Evolutionary conservation across 441 rosid species (phyloP), one percentile per base, ranked within the genome.

Genomic region (Syzygium malaccense): DNA sequence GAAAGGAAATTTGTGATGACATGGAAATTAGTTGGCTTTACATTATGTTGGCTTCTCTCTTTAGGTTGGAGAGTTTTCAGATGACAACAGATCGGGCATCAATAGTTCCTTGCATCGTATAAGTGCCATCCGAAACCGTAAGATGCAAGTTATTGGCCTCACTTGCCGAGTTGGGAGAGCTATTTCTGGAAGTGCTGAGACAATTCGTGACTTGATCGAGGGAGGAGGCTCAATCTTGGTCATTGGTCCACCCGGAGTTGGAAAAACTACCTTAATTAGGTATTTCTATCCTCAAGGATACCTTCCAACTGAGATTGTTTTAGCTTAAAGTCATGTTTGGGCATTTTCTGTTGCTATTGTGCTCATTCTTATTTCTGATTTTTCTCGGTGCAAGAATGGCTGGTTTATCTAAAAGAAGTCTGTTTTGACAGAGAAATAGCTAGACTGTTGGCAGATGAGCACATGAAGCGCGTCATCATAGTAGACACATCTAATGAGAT

Each of bases 231-330:
- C 99, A 37, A 95, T 97, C 90, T 93, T 97, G 94, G 97, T 96
- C 89, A 96, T 97, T 14, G 99, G 99, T 87, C 96, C 95, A 87
- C 99, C 99, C 19, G 99, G 99, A 85, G 99, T 97, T 85, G 99
- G 99, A 88, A 97, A 97, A 94, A 97, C 99, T 57, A 97, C 99
- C 86, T 93, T 97, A 85, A 97, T 97, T 92, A 95, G 99, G 99
- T 96, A 93, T 56, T 86, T 30, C 78, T 37, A 53, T 64, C n/a
- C 89, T 32, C 53, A 49, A 80, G 14, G 18, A 55, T 56, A n/a
- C 20, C 53, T 85, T 84, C 49, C 55, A 51, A 62, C 26, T 51
- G 45, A 80, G 55, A 45, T 51, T 49, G 56, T 55, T 13, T 71
- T 55, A 30, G 53, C 48, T 48, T 37, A 62, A 49, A 26, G 41